Conservation (phyloP, 345 rosid genomes). For the Geranium brycei region DNA sequence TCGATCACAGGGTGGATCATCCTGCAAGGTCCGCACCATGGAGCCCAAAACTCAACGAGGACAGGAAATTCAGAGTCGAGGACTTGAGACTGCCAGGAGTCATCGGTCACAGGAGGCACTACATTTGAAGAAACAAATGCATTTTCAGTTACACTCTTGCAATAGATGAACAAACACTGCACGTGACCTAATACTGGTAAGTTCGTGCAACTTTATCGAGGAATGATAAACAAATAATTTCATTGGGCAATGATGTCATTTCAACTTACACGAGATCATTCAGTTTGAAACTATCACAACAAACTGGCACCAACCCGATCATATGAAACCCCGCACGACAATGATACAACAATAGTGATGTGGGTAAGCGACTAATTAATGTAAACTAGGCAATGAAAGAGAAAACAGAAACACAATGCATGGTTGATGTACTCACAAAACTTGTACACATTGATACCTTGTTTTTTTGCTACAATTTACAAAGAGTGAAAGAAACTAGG, state of each 20-base stretch:
- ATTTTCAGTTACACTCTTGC: background rate
- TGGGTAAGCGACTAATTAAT: too few species aligned
- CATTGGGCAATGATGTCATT: background rate
- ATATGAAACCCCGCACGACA: too few species aligned
- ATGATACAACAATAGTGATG: too few species aligned
- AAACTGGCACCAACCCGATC: too few species aligned
- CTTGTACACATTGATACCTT: too few species aligned
- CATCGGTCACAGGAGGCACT: constrained; percentile 26
- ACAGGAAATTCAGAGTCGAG: constrained; percentile 25
- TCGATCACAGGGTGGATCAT: constrained; percentile 38
- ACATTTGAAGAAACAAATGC: constrained; percentile 2
- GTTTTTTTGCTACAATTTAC: too few species aligned
- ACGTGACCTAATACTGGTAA: background rate
- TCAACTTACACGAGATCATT: too few species aligned
- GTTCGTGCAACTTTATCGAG: background rate
- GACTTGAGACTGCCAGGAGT: constrained; percentile 26
- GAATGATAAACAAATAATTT: background rate
- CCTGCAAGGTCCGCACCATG: constrained; percentile 50
- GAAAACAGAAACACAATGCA: too few species aligned
- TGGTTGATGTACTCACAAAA: too few species aligned
- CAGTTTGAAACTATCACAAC: too few species aligned
- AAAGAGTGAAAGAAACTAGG: too few species aligned
- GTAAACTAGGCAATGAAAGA: too few species aligned
- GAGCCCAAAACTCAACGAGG: constrained; percentile 46
- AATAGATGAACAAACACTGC: background rate